Evolutionary conservation across 2,329 filamentous ascomycete species (phyloP), one percentile per base, ranked within the genome.

Genomic region (Blastomyces percursus): DNA sequence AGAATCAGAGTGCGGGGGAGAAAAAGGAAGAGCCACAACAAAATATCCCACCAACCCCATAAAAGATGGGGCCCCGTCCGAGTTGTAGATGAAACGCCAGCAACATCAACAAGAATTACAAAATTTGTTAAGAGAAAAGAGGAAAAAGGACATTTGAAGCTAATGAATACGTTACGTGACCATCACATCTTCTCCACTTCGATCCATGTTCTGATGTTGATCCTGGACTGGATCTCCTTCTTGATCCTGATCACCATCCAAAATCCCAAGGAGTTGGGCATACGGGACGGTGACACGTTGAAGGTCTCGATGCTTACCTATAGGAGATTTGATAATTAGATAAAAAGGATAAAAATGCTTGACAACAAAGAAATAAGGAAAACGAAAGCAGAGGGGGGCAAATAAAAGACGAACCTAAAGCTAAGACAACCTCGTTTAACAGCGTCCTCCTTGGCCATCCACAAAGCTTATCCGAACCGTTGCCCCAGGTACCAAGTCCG

Each of bases 251-350:
- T 70, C 72, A 19, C 40, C 40, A 51, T 75, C 73, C 11, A 79
- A 71, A 63, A 83, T 71, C 44, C 88, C 89, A 27, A 95, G 79
- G n/a, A 91, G 79, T 66, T 90, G 86, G 14, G 93, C 93, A 74
- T 97, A 97, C 66, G 95, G 93, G 32, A 96, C 90, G n/a, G 91
- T 96, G 51, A 96, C 83, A 32, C 94, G 84, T 75, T 99, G 94
- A 38, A 99, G 80, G 72, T 97, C 95, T 62, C 94, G 87, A 76
- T 94, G 93, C 86, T 97, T 97, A 64, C 91, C 91, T 96, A 68
- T 48, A 52, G 62, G 14, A 40, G 3, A 42, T 70, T 80, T 73
- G 81, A 75, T 64, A 69, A 24, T 52, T 9, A 60, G 2, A 58
- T 64, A 27, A 61, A 61, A 58, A 62, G 60, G 59, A 51, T 61